Conservation (phyloP, 2,329 filamentous ascomycete species). For the Microsporum audouinii region DNA sequence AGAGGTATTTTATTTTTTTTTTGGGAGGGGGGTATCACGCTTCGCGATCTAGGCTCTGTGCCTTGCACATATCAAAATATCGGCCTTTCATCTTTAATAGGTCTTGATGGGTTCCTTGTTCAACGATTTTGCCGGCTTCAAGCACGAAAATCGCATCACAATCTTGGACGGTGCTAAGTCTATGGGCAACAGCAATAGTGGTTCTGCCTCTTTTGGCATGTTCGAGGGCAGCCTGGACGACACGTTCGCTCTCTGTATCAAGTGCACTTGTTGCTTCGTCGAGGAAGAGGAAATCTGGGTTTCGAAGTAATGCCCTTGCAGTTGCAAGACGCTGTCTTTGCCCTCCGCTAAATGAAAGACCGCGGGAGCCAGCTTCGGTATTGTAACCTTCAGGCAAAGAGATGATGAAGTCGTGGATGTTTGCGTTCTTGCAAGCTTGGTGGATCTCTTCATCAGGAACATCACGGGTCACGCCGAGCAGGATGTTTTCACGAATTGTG, state of each 20-base stretch:
- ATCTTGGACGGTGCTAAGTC: slow-evolving; percentile 73
- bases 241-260: slow-evolving; percentile 28
- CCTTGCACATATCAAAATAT: slow-evolving; percentile 24
- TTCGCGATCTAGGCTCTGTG: slow-evolving; percentile 16
- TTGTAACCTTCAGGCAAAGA: slow-evolving; percentile 29
- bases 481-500: slow-evolving; percentile 57
- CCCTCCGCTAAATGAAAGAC: slow-evolving; percentile 27
- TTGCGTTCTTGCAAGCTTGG: slow-evolving; percentile 27
- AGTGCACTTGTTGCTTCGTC: slow-evolving; percentile 36
- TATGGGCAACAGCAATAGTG: slow-evolving; percentile 80
- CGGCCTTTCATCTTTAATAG: slow-evolving; percentile 23
- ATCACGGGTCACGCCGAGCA: slow-evolving; percentile 40
- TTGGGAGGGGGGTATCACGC: background rate
- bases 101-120: slow-evolving; percentile 32
- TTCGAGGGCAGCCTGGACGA: slow-evolving; percentile 25
- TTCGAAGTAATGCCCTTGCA: slow-evolving; percentile 32
- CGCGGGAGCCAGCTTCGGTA: slow-evolving; percentile 26
- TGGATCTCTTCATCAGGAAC: slow-evolving; percentile 23
- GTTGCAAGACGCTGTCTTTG: slow-evolving; percentile 36
- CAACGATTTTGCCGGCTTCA: slow-evolving; percentile 29
- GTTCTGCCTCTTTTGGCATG: slow-evolving; percentile 60
- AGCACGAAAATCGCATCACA: slow-evolving; percentile 69
- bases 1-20: background rate
- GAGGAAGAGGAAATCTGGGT: slow-evolving; percentile 30
- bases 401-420: slow-evolving; percentile 29